Evolutionary conservation across 192 early-diverging fungal species (phyloP).

Genomic region (Gryganskiella cystojenkinii): DNA sequence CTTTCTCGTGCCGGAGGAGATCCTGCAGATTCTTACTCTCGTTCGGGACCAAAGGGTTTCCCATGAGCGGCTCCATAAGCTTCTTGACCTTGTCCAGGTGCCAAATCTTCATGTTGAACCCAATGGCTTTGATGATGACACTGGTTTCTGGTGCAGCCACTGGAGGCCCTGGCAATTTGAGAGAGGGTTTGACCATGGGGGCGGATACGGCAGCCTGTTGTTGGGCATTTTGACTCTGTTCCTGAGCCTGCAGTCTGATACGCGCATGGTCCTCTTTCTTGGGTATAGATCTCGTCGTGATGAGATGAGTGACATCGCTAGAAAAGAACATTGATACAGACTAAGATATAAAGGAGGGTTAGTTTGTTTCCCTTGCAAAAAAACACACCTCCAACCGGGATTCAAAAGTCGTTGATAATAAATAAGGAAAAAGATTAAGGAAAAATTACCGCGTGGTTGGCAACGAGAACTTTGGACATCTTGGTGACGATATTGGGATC

Average conservation of each 20-base stretch:
- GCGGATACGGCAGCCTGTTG: not conserved
- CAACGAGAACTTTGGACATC: conserved; percentile 12
- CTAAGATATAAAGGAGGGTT: not conserved
- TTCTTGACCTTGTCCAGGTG: conserved; percentile 4
- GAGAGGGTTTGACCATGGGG: not conserved
- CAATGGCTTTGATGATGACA: conserved; percentile 28
- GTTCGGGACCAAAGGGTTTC: not conserved
- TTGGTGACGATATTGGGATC: conserved; percentile 2
- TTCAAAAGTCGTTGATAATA: too few relatives aligned
- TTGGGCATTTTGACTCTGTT: not conserved
- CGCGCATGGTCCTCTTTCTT: conserved; percentile 8
- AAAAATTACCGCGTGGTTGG: conserved; percentile 18
- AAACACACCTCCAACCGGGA: too few relatives aligned
- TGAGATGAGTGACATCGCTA: conserved; percentile 33
- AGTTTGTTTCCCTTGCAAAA: too few relatives aligned
- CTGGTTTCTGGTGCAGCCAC: conserved; percentile 6
- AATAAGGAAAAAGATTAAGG: not conserved
- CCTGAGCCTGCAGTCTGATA: not conserved
- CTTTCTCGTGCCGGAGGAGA: conserved; percentile 27
- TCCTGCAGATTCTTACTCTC: conserved; percentile 20
- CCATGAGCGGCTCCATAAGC: conserved; percentile 10
- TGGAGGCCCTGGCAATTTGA: not conserved
- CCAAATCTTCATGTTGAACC: conserved; percentile 32
- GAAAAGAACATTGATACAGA: conserved; percentile 29
- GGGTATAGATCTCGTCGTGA: conserved; percentile 34